These are phyloP conservation scores for Echria macrotheca DNA, from an alignment of 495 filamentous ascomycete genomes.

Conservation along the genomic window DNA sequence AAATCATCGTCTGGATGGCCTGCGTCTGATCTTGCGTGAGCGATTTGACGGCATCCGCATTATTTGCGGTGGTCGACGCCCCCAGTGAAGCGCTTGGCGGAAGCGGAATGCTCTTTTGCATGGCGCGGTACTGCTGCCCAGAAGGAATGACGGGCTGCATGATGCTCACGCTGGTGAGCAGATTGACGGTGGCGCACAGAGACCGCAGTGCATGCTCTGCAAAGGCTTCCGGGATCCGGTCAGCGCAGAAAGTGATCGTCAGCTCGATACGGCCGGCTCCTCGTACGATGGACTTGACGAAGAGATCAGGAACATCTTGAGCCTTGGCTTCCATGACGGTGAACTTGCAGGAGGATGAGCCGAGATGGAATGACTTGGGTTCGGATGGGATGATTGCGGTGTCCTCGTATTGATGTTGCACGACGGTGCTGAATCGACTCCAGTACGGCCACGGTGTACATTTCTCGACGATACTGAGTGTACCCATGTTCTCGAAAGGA, in stretches of 20 bases:
- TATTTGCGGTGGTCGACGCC: slow-evolving; percentile 17
- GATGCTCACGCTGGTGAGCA: slow-evolving; percentile 37
- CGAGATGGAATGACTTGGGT: slow-evolving; percentile 36
- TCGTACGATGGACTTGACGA: slow-evolving; percentile 33
- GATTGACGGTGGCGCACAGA: slow-evolving; percentile 35
- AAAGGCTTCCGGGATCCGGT: slow-evolving; percentile 32
- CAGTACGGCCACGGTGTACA: slow-evolving; percentile 46
- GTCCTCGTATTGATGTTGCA: slow-evolving; percentile 39
- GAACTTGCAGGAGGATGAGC: slow-evolving; percentile 34
- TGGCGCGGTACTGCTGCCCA: slow-evolving; percentile 30
- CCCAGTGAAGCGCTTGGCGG: slow-evolving; percentile 16
- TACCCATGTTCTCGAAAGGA: slow-evolving; percentile 39
- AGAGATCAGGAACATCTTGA: slow-evolving; percentile 36
- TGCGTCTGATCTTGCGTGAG: slow-evolving; percentile 25
- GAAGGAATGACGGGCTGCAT: slow-evolving; percentile 36
- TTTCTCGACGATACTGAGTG: slow-evolving; percentile 39
- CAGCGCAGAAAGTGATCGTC: slow-evolving; percentile 38
- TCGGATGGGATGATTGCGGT: slow-evolving; percentile 26
- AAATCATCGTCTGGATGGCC: slow-evolving; percentile 32
- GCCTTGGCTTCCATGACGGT: slow-evolving; percentile 33
- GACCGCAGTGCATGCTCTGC: slow-evolving; percentile 38
- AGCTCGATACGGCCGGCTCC: slow-evolving; percentile 29
- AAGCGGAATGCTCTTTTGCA: slow-evolving; percentile 34
- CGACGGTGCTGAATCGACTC: slow-evolving; percentile 42
- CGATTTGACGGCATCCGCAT: slow-evolving; percentile 8